Evolutionary conservation across 78 protist genomes (phyloP).

Genomic region (Dictyostelium intermedium): DNA sequence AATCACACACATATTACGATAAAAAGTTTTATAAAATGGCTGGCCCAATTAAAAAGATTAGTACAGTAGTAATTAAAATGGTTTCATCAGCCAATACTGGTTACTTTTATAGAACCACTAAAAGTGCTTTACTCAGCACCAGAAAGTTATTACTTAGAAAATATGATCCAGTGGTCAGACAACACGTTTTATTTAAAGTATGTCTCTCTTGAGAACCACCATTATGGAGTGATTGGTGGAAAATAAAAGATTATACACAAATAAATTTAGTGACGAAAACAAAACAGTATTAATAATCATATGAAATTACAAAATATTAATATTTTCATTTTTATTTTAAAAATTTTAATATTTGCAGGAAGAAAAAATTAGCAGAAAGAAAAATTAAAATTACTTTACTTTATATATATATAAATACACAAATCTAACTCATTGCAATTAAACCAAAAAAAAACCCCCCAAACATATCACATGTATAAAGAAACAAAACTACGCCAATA

Average conservation of each 20-base stretch:
- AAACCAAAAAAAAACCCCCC: too few relatives aligned
- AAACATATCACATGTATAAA: neutral
- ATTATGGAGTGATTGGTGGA: too few relatives aligned
- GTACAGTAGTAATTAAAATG: conserved; percentile 53
- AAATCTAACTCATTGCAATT: neutral
- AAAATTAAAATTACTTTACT: neutral
- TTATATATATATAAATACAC: neutral
- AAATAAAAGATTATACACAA: too few relatives aligned
- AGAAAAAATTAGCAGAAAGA: conserved; percentile 80
- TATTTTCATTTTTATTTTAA: too few relatives aligned
- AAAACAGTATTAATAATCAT: too few relatives aligned
- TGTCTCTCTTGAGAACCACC: too few relatives aligned
- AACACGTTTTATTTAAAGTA: conserved; percentile 77
- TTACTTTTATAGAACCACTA: conserved; percentile 60
- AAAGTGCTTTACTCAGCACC: conserved; percentile 36
- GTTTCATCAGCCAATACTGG: conserved; percentile 73
- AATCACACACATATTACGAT: neutral
- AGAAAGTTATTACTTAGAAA: conserved; percentile 62
- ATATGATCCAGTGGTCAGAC: conserved; percentile 74
- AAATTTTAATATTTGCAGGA: conserved; percentile 17
- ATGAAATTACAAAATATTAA: too few relatives aligned
- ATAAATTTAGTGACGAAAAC: too few relatives aligned
- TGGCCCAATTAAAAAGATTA: conserved; percentile 37
- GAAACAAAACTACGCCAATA: neutral
- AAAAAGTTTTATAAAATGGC: conserved; percentile 8